Evolutionary conservation across 306 rosid species (phyloP), one percentile per base, ranked within the genome.

Genomic region (Sechiopsis laciniata): DNA sequence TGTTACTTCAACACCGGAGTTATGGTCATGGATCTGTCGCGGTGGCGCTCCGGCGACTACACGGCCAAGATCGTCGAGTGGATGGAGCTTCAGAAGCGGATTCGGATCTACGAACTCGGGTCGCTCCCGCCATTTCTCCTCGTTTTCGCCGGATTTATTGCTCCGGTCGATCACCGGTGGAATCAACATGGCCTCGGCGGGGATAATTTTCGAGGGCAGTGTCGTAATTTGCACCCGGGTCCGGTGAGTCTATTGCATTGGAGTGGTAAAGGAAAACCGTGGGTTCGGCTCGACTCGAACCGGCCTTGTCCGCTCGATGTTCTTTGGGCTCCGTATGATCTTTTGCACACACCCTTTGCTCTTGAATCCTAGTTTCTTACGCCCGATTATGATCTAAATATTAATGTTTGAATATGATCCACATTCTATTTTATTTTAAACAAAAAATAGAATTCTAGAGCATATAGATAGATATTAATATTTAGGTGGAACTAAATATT

Each of bases 121-220:
- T 94, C 99, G 0, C 52, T 91, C 54, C 99, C 99, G 7, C 99
- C 99, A 10, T 94, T 94, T 50, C 55, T 94, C 53, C 67, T 94
- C 16, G 99, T 94, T 6, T 94, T 94, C 17, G 99, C 91, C 1
- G 99, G 99, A 3, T 80, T 80, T 21, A 85, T 94, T 2, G 97
- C 86, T 0, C 78, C 92, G 37, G 99, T 94, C 46, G 96, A 94
- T 72, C 97, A 89, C 79, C 75, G 83, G 70, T 94, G 99, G 99
- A 94, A 94, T 83, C 99, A 94, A 26, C 99, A 94, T 22, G 99
- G 99, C 32, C 97, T 94, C 6, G 99, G 99, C 2, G 99, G 99
- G 0, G 99, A 94, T 69, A 94, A 94, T 80, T 91, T 86, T 74
- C 83, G 84, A 0, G 99, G 99, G 77, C 81, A 89, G 15, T 94